Conservation (phyloP, 2,329 filamentous ascomycete species). For the Sporothrix brunneoviolacea region DNA sequence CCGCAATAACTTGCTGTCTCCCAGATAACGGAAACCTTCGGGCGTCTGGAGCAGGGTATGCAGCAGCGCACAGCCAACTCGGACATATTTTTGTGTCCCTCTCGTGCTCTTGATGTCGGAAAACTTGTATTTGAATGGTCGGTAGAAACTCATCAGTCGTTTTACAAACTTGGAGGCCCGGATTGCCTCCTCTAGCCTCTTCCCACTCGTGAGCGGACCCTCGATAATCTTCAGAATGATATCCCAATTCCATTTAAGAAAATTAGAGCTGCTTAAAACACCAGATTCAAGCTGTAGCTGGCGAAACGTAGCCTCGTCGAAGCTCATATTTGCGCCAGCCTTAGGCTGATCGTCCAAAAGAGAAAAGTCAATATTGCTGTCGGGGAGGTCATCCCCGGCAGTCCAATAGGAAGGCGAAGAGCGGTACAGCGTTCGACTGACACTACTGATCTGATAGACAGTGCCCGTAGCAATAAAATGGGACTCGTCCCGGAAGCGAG, state of each 20-base stretch:
- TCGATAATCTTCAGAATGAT: conserved; percentile 85
- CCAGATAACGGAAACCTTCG: conserved; percentile 78
- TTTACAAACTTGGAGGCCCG: conserved; percentile 96
- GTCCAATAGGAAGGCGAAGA: conserved; percentile 52
- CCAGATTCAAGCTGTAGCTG: conserved; percentile 68
- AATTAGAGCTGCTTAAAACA: conserved; percentile 84
- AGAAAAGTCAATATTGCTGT: conserved; percentile 40
- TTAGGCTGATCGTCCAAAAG: conserved; percentile 53
- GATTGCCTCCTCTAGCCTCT: conserved; percentile 87
- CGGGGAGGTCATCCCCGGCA: conserved; percentile 25
- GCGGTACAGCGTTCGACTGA: conserved; percentile 84
- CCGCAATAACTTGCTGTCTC: conserved; percentile 85
- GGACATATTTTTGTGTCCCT: conserved; percentile 88
- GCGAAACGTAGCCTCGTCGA: conserved; percentile 57
- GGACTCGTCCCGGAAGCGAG: conserved; percentile 62
- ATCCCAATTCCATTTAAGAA: conserved; percentile 96
- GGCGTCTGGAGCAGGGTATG: conserved; percentile 77
- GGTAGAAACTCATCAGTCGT: conserved; percentile 86
- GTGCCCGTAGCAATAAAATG: conserved; percentile 80
- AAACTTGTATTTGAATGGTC: conserved; percentile 95
- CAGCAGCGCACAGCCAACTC: conserved; percentile 81
- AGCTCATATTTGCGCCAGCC: conserved; percentile 39
- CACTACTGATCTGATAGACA: conserved; percentile 96
- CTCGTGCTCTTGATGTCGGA: conserved; percentile 85
- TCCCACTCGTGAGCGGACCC: conserved; percentile 83